Evolutionary conservation across 2,329 filamentous ascomycete genomes (phyloP).

Genomic region (Diplocarpon mali): DNA sequence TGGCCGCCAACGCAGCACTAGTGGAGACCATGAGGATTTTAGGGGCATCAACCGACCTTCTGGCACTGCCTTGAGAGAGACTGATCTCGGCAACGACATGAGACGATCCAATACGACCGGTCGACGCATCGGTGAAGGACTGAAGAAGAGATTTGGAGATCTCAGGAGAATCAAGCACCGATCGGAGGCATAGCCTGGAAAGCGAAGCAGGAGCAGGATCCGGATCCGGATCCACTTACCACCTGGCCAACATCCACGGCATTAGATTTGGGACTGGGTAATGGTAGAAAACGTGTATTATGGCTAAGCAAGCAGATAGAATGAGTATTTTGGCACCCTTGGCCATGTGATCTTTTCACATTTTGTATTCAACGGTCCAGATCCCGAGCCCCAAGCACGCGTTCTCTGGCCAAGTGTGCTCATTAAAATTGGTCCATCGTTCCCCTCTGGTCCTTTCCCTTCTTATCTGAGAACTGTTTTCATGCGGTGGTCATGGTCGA

Average conservation of each 20-base stretch:
- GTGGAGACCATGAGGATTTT: constrained; percentile 18
- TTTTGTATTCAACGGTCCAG: background rate
- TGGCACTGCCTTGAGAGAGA: constrained; percentile 6
- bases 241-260: background rate
- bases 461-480: too few species aligned
- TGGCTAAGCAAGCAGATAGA: background rate
- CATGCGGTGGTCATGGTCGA: too few species aligned
- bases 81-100: constrained; percentile 12
- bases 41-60: background rate
- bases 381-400: too few species aligned
- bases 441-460: too few species aligned
- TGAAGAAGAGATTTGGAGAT: constrained; percentile 44
- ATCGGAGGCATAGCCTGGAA: constrained; percentile 2
- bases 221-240: too few species aligned
- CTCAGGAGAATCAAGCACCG: constrained; percentile 32
- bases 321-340: background rate
- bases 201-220: background rate
- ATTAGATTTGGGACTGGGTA: background rate
- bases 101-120: constrained; percentile 30
- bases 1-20: constrained; percentile 36
- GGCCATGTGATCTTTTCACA: background rate
- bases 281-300: constrained; percentile 4
- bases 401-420: too few species aligned
- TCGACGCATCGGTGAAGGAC: constrained; percentile 34
- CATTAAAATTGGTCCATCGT: too few species aligned